Base-by-base conservation (phyloP, 169 alveolate genomes). In the Babesia divergens region DNA sequence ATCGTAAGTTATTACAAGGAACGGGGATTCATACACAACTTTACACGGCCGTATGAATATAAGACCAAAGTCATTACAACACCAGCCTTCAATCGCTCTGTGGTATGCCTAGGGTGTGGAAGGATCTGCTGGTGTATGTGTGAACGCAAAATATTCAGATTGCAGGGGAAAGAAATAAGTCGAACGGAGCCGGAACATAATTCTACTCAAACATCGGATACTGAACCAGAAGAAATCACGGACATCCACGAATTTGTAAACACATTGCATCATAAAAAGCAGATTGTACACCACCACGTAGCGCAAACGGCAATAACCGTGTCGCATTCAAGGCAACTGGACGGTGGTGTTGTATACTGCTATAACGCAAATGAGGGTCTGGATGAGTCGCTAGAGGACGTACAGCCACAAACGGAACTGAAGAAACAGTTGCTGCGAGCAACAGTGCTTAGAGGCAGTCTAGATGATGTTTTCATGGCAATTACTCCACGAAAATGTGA, bases 1-100 rank as follows among this genome's bases (percentile, higher is more conserved):
- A 62, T 62, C 42, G 72, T 20, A 1, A 62, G 72, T 18, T 62
- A 46, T 62, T 77, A 64, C 74, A 14, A 72, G 38, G 86, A 77
- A 20, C 22, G 86, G n/a, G 86, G 86, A 9, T 67, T 77, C 26
- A 69, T 77, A 8, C 86, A 77, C 64, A 60, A 60, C 53, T 77
- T 77, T 20, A 60, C 74, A 20, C 65, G 68, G 16, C 86, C 86
- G 20, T 77, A 77, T 44, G 86, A 54, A 20, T 34, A 59, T 42
- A 64, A 53, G 38, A 51, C 59, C 29, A 22, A 42, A 47, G 65
- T 40, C 5, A 37, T 31, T 13, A n/a, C 59, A 6, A 62, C 35
- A 18, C 77, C 50, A 51, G 53, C 56, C 24, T 77, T 77, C 70
- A 51, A 32, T 43, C 47, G 86, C 24, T 72, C 86, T n/a, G 82